A percentile compares a stretch with the other conserved stretches of the same genome.
phyloP scores from a whole-genome alignment of 495 filamentous ascomycete species.

The Neurospora sp. region DNA sequence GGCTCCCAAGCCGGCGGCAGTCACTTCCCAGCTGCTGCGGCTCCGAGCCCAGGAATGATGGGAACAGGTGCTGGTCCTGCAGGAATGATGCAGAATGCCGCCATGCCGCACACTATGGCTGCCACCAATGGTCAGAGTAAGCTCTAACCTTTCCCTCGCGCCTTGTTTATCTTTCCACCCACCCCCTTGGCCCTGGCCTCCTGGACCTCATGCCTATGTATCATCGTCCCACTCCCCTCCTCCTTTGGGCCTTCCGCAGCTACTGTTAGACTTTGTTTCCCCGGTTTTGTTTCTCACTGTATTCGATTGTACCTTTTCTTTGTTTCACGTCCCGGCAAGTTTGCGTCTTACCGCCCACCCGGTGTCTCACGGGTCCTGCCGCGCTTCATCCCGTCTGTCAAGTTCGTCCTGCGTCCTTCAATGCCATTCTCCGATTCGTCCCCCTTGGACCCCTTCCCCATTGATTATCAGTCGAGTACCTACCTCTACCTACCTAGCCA shows the following conservation, averaged over 20 bases:
- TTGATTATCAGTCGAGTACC: background rate
- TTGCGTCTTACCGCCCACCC: background rate
- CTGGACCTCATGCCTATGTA: constrained; percentile 1
- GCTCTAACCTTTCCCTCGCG: constrained; percentile 11
- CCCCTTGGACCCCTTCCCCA: background rate
- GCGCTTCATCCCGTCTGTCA: background rate
- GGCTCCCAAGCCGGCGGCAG: constrained; percentile 24
- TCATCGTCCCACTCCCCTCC: constrained; percentile 1
- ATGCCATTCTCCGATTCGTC: background rate
- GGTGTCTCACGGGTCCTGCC: background rate
- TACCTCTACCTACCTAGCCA: constrained; percentile 1
- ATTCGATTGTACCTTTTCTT: background rate
- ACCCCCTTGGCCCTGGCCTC: background rate
- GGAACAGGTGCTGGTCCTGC: constrained; percentile 32
- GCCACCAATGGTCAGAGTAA: constrained; percentile 40
- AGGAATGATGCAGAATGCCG: constrained; percentile 45
- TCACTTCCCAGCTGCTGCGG: constrained; percentile 27
- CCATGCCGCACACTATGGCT: constrained; percentile 39
- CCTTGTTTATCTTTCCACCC: constrained; percentile 11
- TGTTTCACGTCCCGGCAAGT: background rate
- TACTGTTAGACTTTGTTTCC: constrained; percentile 1
- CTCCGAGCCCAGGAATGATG: constrained; percentile 37
- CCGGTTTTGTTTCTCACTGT: constrained; percentile 1
- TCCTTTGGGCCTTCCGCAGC: constrained; percentile 6
- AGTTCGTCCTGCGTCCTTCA: background rate